A percentile compares a stretch with the other conserved stretches of the same genome.
Evolutionary conservation across 1,284 basidiomycete genomes (phyloP).

Genomic region (Cryptococcus jaspeensis): DNA sequence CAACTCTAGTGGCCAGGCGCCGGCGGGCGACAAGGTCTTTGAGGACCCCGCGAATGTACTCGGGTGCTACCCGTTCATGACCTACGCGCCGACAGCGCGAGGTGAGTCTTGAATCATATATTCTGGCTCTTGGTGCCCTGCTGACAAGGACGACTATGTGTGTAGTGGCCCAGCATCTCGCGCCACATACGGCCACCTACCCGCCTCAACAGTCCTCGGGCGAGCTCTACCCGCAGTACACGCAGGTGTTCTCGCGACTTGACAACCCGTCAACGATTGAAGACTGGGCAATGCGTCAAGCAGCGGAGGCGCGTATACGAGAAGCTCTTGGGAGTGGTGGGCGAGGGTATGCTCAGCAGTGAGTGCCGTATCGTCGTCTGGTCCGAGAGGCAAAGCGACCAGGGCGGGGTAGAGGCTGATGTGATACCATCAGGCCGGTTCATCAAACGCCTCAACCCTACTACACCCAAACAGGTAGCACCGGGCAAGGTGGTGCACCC

Average conservation of each 20-base stretch:
- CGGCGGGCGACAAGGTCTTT: slow-evolving; percentile 14
- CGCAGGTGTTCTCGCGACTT: slow-evolving; percentile 26
- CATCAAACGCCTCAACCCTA: background rate
- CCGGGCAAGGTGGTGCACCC: background rate
- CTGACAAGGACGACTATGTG: background rate
- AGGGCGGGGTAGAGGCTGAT: background rate
- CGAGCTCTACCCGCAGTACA: slow-evolving; percentile 39
- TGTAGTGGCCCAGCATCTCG: slow-evolving; percentile 48
- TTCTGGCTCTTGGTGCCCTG: background rate
- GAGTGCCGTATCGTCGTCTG: background rate
- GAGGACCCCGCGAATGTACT: slow-evolving; percentile 40
- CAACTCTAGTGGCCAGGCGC: background rate
- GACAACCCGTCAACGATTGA: slow-evolving; percentile 28
- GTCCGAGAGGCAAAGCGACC: too few relatives aligned
- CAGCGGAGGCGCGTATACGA: slow-evolving; percentile 22
- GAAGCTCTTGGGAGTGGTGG: slow-evolving; percentile 11
- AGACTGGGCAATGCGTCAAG: slow-evolving; percentile 33
- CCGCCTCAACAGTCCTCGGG: slow-evolving; percentile 25
- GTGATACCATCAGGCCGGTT: background rate
- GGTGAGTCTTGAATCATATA: slow-evolving; percentile 29
- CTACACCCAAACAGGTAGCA: background rate
- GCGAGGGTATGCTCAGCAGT: slow-evolving; percentile 11
- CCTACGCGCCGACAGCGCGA: slow-evolving; percentile 47
- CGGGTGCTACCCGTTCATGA: slow-evolving; percentile 46
- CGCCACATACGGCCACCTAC: slow-evolving; percentile 43